Conservation (phyloP, 2,329 filamentous ascomycete species). For the Aspergillus chevalieri region DNA sequence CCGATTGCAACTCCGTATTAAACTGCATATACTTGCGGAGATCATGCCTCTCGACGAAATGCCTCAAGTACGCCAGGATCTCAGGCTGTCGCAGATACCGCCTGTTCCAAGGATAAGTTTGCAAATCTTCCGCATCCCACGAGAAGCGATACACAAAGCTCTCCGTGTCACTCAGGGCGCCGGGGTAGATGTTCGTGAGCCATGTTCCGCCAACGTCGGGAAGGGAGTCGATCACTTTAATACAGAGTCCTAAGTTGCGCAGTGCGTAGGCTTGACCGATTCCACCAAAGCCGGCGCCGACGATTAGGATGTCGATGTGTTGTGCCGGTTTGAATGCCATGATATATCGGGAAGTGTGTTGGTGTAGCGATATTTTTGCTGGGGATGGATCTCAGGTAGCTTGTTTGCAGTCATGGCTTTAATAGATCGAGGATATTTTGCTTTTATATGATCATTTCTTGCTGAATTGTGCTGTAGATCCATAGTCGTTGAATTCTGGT, state of each 20-base stretch:
- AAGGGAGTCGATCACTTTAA: constrained; percentile 31
- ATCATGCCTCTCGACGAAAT: not conserved
- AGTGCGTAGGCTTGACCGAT: constrained; percentile 8
- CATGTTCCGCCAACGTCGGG: constrained; percentile 15
- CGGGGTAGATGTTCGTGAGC: constrained; percentile 20
- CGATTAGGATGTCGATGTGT: constrained; percentile 1
- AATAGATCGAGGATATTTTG: no score
- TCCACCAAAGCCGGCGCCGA: constrained; percentile 2
- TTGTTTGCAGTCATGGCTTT: no score
- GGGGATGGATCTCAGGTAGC: no score
- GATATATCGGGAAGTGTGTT: no score
- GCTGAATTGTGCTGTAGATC: no score
- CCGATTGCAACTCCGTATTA: constrained; percentile 1
- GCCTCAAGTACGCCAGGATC: not conserved
- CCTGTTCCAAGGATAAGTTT: not conserved
- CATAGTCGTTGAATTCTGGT: no score
- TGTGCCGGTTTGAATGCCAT: no score
- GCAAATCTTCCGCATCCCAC: not conserved
- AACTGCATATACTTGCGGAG: constrained; percentile 5
- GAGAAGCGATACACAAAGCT: not conserved
- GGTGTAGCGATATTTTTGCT: no score
- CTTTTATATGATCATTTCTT: no score
- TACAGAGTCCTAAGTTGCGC: constrained; percentile 24
- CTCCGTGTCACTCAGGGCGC: constrained; percentile 3
- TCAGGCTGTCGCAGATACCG: not conserved